Evolutionary conservation across 257 asterid genomes (phyloP).

Genomic region (Solanum sejunctum): DNA sequence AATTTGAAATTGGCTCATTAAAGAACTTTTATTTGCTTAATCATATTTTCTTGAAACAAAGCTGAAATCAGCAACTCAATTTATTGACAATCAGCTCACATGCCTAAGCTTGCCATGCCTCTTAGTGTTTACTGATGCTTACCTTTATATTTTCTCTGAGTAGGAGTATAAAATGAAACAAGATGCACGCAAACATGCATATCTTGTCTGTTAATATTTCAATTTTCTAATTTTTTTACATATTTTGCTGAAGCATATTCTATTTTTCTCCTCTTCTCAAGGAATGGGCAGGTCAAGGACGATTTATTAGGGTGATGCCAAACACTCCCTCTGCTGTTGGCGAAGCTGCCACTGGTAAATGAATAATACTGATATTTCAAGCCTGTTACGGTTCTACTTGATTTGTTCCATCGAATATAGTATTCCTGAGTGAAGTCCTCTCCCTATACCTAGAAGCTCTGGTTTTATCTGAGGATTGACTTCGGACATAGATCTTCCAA

Average conservation of each 20-base stretch:
- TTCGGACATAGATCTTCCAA: not conserved
- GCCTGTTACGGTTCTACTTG: not conserved
- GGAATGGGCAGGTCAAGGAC: slow-evolving; percentile 83
- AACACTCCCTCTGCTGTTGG: slow-evolving; percentile 95
- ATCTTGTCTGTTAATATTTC: not conserved
- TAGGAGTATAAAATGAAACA: not conserved
- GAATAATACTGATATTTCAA: not conserved
- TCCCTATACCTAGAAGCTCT: not conserved
- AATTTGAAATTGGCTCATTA: not conserved
- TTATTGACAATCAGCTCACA: not conserved
- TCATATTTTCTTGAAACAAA: not conserved
- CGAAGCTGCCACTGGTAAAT: slow-evolving; percentile 74
- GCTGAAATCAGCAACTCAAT: not conserved
- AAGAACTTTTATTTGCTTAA: not conserved
- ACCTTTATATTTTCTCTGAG: not conserved
- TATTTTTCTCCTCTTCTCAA: slow-evolving; percentile 5
- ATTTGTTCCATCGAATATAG: not conserved
- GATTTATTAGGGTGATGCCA: slow-evolving; percentile 88
- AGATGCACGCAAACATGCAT: not conserved
- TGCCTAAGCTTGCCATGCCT: not conserved
- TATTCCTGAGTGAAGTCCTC: not conserved
- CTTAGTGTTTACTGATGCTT: not conserved
- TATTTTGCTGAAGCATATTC: slow-evolving; percentile 1
- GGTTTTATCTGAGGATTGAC: not conserved
- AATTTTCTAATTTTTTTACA: not conserved